A percentile compares a stretch with the other conserved stretches of the same genome.
Evolutionary conservation across 164 flowering plant genomes (phyloP).

Genomic region (Sextonia rubra): DNA sequence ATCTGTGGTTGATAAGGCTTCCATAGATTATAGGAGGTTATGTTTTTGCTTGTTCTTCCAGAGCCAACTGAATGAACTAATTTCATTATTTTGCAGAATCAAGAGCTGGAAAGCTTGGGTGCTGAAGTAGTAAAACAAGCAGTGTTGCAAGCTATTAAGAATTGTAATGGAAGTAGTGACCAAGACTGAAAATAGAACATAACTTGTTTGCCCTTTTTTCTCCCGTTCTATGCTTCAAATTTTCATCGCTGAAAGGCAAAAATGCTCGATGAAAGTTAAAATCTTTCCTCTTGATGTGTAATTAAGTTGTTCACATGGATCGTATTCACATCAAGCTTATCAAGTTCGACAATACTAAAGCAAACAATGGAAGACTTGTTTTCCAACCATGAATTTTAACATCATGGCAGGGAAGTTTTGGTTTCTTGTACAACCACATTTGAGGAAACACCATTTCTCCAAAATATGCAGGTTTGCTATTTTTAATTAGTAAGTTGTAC

Average conservation of each 20-base stretch:
- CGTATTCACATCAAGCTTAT: background rate
- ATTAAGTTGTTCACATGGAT: background rate
- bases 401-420: too few species aligned
- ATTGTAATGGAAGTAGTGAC: constrained; percentile 35
- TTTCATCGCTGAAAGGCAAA: background rate
- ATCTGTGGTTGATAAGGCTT: too few species aligned
- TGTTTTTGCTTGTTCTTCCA: background rate
- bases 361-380: too few species aligned
- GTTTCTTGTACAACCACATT: too few species aligned
- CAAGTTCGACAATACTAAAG: too few species aligned
- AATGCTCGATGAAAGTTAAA: background rate
- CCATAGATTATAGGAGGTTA: too few species aligned
- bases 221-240: background rate
- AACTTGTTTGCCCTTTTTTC: background rate
- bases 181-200: constrained; percentile 4
- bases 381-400: too few species aligned
- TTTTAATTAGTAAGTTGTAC: too few species aligned
- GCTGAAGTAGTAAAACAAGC: constrained; percentile 58
- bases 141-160: constrained; percentile 53
- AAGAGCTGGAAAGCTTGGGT: constrained; percentile 34
- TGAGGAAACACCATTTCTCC: too few species aligned
- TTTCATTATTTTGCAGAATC: constrained; percentile 20
- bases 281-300: background rate
- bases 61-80: background rate
- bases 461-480: too few species aligned